A percentile compares a stretch with the other conserved stretches of the same genome.
These are phyloP conservation scores for Penicillium sp. DNA, from an alignment of 2,329 filamentous ascomycete genomes.

Conservation along the genomic window DNA sequence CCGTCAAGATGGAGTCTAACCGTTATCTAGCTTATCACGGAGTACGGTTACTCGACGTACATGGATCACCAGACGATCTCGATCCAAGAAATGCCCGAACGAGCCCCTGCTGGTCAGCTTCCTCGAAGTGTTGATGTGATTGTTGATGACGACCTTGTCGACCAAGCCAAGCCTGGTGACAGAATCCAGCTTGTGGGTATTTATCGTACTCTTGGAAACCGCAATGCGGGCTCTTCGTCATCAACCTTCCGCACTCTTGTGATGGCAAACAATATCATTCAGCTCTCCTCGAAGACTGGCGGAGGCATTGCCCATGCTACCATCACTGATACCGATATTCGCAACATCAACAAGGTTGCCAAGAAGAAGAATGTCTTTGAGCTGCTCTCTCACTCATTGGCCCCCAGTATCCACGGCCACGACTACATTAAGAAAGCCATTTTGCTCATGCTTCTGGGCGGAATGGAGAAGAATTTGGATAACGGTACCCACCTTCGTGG, in stretches of 20 bases:
- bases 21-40: slow-evolving; percentile 66
- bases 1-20: background rate
- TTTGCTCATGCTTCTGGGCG: slow-evolving; percentile 87
- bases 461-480: slow-evolving; percentile 97
- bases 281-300: slow-evolving; percentile 92
- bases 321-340: slow-evolving; percentile 94
- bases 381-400: slow-evolving; percentile 86
- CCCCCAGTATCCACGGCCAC: slow-evolving; percentile 94
- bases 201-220: slow-evolving; percentile 88
- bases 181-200: slow-evolving; percentile 96
- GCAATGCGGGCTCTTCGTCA: slow-evolving; percentile 85
- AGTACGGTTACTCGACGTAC: slow-evolving; percentile 95
- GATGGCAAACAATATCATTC: slow-evolving; percentile 89
- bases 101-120: slow-evolving; percentile 90
- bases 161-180: slow-evolving; percentile 91
- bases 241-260: slow-evolving; percentile 93
- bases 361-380: slow-evolving; percentile 95
- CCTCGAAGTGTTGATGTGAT: slow-evolving; percentile 95
- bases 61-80: slow-evolving; percentile 96
- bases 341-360: slow-evolving; percentile 96
- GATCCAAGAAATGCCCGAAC: slow-evolving; percentile 98
- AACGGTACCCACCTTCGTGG: slow-evolving; percentile 97
- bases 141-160: slow-evolving; percentile 92
- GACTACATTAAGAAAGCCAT: slow-evolving; percentile 98
- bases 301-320: slow-evolving; percentile 87